phyloP scores from a whole-genome alignment of 305 asterid genomes.

The Fraxinus greggii region DNA sequence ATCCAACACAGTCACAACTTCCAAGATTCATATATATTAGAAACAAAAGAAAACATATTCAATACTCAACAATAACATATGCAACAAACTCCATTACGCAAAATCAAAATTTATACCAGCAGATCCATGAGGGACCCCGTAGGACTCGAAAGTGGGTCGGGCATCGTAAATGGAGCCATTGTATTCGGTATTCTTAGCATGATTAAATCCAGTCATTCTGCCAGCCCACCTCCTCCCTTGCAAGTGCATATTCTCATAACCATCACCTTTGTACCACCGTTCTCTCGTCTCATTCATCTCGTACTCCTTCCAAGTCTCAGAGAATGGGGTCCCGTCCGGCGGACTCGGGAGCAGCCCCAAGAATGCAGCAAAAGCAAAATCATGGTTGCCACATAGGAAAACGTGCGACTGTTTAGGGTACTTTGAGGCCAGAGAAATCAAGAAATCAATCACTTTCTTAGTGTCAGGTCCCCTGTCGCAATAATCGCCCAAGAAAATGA shows the following conservation, averaged over 20 bases:
- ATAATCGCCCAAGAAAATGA: conserved; percentile 87
- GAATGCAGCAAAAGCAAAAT: conserved; percentile 75
- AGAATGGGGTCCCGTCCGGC: conserved; percentile 62
- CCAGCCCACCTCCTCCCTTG: conserved; percentile 99
- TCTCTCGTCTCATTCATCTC: conserved; percentile 77
- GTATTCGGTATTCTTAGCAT: conserved; percentile 56
- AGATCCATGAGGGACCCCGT: conserved; percentile 88
- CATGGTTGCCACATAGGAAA: conserved; percentile 88
- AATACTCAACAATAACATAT: not conserved
- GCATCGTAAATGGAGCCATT: conserved; percentile 87
- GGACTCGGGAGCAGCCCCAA: conserved; percentile 74
- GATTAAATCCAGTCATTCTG: conserved; percentile 57
- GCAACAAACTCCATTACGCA: not conserved
- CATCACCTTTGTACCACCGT: conserved; percentile 79
- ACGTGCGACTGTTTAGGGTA: conserved; percentile 84
- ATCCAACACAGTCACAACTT: not conserved
- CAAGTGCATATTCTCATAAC: conserved; percentile 78
- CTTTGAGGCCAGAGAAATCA: conserved; percentile 60
- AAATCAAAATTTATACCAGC: conserved; percentile 42
- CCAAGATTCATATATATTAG: conserved; percentile 2
- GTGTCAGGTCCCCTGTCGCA: conserved; percentile 85
- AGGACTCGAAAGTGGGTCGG: conserved; percentile 74
- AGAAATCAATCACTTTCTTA: conserved; percentile 57
- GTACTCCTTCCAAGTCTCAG: conserved; percentile 80
- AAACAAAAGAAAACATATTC: not conserved